Percentiles rank a stretch among this genome's conserved stretches.
Conservation (phyloP, 2,329 filamentous ascomycete genomes). For the Epichloe coenophiala region DNA sequence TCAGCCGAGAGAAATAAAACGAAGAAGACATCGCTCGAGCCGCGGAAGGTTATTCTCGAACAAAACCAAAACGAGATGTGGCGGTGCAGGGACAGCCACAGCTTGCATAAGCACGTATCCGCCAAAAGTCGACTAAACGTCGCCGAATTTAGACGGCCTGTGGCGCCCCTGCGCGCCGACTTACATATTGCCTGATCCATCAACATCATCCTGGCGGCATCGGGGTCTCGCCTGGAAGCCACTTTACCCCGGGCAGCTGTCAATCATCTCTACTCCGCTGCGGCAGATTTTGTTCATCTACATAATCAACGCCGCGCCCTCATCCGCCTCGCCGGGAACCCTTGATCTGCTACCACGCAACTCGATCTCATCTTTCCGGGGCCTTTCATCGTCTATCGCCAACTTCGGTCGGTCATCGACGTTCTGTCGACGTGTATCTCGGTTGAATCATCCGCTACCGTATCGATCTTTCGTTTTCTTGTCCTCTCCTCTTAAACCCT, state of each 20-base stretch:
- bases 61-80: too few species aligned
- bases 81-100: too few species aligned
- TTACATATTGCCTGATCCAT: background rate
- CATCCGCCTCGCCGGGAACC: background rate
- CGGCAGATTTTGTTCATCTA: background rate
- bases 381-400: background rate
- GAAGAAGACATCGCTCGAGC: too few species aligned
- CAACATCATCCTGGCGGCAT: background rate
- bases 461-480: background rate
- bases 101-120: too few species aligned
- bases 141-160: too few species aligned
- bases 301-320: background rate
- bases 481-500: background rate
- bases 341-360: background rate
- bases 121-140: too few species aligned
- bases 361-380: background rate
- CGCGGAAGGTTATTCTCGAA: too few species aligned
- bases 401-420: background rate
- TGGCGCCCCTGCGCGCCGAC: background rate
- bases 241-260: background rate
- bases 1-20: too few species aligned
- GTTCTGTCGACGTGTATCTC: background rate
- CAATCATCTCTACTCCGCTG: constrained; percentile 2
- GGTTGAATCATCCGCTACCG: background rate
- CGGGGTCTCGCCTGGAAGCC: constrained; percentile 4